These are phyloP conservation scores for Ormosia emarginata DNA, from an alignment of 306 rosid species.

Conservation along the genomic window DNA sequence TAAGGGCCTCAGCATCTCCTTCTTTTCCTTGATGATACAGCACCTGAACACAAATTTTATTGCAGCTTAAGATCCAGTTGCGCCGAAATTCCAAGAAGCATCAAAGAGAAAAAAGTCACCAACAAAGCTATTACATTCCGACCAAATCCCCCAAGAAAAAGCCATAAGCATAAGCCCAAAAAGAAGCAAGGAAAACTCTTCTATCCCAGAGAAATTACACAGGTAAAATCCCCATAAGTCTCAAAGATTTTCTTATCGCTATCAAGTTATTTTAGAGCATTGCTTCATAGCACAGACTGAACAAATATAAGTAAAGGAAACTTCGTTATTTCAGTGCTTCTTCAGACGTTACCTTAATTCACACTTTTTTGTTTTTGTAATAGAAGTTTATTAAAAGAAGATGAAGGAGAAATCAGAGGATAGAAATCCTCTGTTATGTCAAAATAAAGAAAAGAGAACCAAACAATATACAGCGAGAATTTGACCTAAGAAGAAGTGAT, in stretches of 20 bases:
- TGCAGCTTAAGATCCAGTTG: slow-evolving; percentile 17
- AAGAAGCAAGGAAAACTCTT: neutral
- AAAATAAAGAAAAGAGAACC: neutral
- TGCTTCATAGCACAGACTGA: neutral
- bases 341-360: neutral
- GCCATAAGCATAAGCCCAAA: neutral
- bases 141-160: slow-evolving; percentile 6
- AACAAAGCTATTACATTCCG: neutral
- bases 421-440: neutral
- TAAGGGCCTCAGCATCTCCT: slow-evolving; percentile 63
- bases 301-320: neutral
- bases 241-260: neutral
- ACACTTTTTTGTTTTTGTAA: neutral
- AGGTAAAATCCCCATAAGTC: neutral
- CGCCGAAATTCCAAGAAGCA: neutral
- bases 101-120: neutral
- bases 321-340: neutral
- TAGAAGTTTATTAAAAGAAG: neutral
- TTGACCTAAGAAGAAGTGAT: neutral
- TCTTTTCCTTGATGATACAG: slow-evolving; percentile 75
- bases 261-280: neutral
- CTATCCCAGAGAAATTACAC: neutral
- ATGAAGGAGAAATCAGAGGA: neutral
- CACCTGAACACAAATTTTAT: slow-evolving; percentile 49
- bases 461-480: neutral